These are phyloP conservation scores for Malania oleifera DNA, from an alignment of 164 flowering plant species.

Conservation along the genomic window DNA sequence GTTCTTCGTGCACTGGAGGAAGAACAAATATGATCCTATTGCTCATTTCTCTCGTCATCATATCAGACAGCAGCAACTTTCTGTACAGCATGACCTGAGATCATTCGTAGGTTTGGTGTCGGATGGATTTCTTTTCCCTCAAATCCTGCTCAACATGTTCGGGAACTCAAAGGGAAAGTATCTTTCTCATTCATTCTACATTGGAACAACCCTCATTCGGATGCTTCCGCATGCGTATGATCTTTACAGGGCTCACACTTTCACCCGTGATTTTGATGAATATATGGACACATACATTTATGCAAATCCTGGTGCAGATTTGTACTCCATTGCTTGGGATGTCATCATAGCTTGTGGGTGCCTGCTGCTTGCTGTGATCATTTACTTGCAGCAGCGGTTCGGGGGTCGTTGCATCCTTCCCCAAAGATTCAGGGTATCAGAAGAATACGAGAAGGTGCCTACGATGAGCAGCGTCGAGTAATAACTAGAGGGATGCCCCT, in stretches of 20 bases:
- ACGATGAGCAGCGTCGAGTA: neutral
- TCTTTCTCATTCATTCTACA: constrained; percentile 42
- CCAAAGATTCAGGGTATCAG: neutral
- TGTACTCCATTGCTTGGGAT: neutral
- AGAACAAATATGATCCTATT: constrained; percentile 5
- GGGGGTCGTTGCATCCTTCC: no score
- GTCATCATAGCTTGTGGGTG: no score
- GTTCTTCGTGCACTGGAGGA: neutral
- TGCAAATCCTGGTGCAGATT: neutral
- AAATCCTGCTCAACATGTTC: constrained; percentile 52
- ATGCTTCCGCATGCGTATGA: constrained; percentile 66
- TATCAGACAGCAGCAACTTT: constrained; percentile 15
- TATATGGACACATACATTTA: neutral
- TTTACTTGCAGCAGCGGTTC: no score
- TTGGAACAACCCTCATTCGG: constrained; percentile 51
- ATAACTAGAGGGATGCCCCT: neutral
- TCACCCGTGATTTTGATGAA: constrained; percentile 5
- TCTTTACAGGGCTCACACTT: constrained; percentile 41
- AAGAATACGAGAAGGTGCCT: neutral
- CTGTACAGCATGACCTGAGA: constrained; percentile 36
- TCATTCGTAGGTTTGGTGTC: constrained; percentile 63
- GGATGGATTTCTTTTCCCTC: constrained; percentile 68
- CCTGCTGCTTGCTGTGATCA: no score
- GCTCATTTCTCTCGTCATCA: no score
- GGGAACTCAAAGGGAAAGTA: constrained; percentile 31